Evolutionary conservation across 2,329 filamentous ascomycete species (phyloP).

Genomic region (Colletotrichum trifolii): DNA sequence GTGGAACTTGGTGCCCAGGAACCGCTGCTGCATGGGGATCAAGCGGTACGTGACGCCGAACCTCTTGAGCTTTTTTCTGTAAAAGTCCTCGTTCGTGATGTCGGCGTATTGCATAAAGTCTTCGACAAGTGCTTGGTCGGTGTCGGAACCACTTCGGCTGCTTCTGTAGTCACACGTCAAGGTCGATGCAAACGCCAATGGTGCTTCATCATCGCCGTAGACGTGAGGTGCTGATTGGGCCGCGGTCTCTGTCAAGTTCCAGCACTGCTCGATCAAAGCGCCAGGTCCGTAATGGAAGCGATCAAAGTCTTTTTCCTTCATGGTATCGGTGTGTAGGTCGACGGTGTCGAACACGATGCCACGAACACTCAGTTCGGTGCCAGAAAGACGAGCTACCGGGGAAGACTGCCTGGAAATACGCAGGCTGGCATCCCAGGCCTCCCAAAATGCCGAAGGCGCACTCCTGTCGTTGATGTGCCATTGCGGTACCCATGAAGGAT

Average conservation of each 20-base stretch:
- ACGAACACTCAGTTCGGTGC: background rate
- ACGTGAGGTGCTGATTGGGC: background rate
- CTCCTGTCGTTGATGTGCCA: background rate
- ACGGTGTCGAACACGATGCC: background rate
- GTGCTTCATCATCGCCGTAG: background rate
- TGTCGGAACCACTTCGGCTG: background rate
- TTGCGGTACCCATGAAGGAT: conserved; percentile 2
- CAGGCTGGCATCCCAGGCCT: conserved; percentile 10
- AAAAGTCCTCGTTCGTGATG: background rate
- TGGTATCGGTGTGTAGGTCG: background rate
- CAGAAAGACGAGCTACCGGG: background rate
- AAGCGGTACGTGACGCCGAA: background rate
- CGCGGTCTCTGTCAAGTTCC: background rate
- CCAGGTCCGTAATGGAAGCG: background rate
- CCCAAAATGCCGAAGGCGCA: conserved; percentile 7
- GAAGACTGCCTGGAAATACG: background rate
- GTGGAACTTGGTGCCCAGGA: background rate
- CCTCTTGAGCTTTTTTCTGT: background rate
- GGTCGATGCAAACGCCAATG: background rate
- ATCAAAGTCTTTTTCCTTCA: background rate
- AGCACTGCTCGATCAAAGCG: background rate
- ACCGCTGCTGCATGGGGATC: background rate
- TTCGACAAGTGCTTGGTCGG: background rate
- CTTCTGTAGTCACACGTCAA: background rate
- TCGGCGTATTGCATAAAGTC: conserved; percentile 4